Percentiles rank a stretch among this genome's conserved stretches.
Evolutionary conservation across 1,139 yeast genomes (phyloP).

Genomic region (Sugiyamaella novakii): DNA sequence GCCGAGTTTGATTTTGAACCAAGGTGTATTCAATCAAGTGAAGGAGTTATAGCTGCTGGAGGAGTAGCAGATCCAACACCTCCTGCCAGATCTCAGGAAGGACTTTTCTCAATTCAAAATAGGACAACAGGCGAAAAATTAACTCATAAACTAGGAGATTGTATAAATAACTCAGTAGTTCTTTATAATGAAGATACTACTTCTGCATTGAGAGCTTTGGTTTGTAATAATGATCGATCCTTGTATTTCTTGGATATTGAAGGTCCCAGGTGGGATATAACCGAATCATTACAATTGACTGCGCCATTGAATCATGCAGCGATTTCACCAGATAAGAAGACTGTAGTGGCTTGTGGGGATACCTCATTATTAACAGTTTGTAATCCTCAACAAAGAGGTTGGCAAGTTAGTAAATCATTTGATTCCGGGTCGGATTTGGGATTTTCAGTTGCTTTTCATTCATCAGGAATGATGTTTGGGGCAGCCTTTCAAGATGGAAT

Average conservation of each 20-base stretch:
- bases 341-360: conserved; percentile 62
- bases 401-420: conserved; percentile 43
- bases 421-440: conserved; percentile 74
- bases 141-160: conserved; percentile 68
- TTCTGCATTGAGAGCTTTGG: conserved; percentile 52
- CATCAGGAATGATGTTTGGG: conserved; percentile 71
- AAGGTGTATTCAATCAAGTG: conserved; percentile 64
- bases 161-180: conserved; percentile 82
- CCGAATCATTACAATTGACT: conserved; percentile 49
- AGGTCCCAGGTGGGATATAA: conserved; percentile 49
- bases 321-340: conserved; percentile 59
- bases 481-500: conserved; percentile 85
- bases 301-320: conserved; percentile 62
- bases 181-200: conserved; percentile 48
- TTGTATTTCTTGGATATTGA: conserved; percentile 65
- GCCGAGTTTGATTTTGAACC: conserved; percentile 63
- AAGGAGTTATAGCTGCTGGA: conserved; percentile 66
- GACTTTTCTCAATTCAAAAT: conserved; percentile 62
- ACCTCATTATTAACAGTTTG: conserved; percentile 53
- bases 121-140: conserved; percentile 50
- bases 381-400: conserved; percentile 45
- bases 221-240: conserved; percentile 80
- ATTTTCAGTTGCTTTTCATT: conserved; percentile 77
- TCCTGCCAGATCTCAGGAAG: conserved; percentile 43
- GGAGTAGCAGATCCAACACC: conserved; percentile 52